Conservation (phyloP, 2,329 filamentous ascomycete species). For the Cordyceps farinosa region DNA sequence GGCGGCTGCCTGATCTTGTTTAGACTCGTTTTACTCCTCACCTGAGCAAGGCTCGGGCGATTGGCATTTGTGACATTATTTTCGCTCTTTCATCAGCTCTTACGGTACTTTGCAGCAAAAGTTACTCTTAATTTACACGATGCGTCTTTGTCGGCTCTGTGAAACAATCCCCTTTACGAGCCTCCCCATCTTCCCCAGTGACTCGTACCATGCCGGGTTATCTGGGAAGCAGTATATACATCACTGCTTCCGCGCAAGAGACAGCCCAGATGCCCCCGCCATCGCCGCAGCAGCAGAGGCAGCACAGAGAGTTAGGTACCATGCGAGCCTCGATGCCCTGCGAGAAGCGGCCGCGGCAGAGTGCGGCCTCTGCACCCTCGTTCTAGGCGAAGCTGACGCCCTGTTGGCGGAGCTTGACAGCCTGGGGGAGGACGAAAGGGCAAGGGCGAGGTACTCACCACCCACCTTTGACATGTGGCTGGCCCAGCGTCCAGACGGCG, state of each 20-base stretch:
- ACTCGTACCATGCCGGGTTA: neutral
- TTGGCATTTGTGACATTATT: too few relatives aligned
- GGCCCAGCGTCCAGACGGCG: conserved; percentile 1
- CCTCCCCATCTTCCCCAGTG: neutral
- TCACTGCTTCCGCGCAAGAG: neutral
- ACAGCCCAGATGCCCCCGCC: neutral
- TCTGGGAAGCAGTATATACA: neutral
- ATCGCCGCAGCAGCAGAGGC: neutral
- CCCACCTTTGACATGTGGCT: conserved; percentile 14
- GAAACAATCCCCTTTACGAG: neutral
- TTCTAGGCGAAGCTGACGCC: neutral
- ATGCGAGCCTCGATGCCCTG: neutral
- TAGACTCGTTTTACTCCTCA: too few relatives aligned
- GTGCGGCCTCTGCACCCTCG: conserved; percentile 2
- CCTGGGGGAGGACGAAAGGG: neutral
- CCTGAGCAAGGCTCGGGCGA: too few relatives aligned
- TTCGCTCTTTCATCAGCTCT: too few relatives aligned
- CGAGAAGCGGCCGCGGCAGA: neutral
- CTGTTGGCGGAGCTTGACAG: conserved; percentile 1
- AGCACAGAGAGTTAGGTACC: neutral
- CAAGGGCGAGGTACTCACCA: neutral
- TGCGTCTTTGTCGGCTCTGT: neutral
- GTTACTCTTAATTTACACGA: neutral
- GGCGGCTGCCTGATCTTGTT: too few relatives aligned
- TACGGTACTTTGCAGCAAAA: too few relatives aligned